Percentiles rank a stretch among this genome's conserved stretches.
Conservation (phyloP, 352 stramenopile species). For the Phytophthora quininea region DNA sequence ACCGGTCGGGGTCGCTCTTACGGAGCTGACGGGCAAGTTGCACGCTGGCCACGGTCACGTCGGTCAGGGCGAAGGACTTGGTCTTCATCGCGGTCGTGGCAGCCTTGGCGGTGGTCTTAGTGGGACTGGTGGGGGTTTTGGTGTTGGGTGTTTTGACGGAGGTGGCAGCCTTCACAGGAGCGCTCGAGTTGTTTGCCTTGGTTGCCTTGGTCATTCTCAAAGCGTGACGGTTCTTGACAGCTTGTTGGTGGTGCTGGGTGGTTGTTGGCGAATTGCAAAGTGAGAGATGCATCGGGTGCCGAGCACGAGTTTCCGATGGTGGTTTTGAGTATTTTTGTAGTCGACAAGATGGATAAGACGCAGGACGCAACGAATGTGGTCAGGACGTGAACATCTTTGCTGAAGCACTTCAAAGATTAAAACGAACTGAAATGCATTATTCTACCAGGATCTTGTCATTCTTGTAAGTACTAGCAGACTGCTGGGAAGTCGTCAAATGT, state of each 20-base stretch:
- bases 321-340: no score
- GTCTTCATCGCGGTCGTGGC: neutral
- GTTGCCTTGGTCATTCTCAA: conserved; percentile 2
- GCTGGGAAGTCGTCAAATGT: no score
- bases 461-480: no score
- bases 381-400: no score
- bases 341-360: neutral
- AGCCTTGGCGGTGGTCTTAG: conserved; percentile 4
- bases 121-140: no score
- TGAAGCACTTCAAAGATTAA: no score
- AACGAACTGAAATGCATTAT: no score
- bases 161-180: neutral
- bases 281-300: conserved; percentile 7
- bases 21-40: conserved; percentile 24
- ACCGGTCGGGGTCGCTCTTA: conserved; percentile 19
- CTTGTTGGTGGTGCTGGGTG: neutral
- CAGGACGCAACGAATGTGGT: neutral
- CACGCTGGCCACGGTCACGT: conserved; percentile 16
- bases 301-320: neutral
- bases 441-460: no score
- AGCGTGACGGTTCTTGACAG: neutral
- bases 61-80: conserved; percentile 4
- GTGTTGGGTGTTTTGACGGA: no score
- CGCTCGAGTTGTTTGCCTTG: conserved; percentile 1
- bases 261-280: conserved; percentile 15